Conservation (phyloP, 2,329 filamentous ascomycete species). For the Aspergillus phoenicis region DNA sequence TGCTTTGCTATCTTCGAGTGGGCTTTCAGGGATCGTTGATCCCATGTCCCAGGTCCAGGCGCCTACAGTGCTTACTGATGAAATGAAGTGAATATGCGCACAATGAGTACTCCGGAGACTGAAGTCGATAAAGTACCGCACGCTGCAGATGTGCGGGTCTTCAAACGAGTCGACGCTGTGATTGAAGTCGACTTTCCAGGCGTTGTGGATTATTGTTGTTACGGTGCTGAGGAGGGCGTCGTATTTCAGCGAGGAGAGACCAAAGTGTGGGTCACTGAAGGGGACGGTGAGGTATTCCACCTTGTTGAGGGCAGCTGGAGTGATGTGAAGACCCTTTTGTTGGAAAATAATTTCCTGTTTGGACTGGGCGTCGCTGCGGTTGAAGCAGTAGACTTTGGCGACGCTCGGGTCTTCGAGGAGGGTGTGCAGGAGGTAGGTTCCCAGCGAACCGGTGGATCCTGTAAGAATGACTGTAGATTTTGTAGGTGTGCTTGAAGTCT, state of each 20-base stretch:
- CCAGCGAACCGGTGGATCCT: not conserved
- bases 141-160: slow-evolving; percentile 32
- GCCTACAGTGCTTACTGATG: slow-evolving; percentile 29
- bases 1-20: not conserved
- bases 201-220: slow-evolving; percentile 39
- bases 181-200: slow-evolving; percentile 44
- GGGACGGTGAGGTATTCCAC: not conserved
- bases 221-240: slow-evolving; percentile 23
- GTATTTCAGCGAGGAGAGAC: slow-evolving; percentile 21
- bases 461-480: not conserved
- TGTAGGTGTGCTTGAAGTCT: not conserved
- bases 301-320: not conserved
- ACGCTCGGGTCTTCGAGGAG: not conserved
- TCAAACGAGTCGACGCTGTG: slow-evolving; percentile 33
- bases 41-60: slow-evolving; percentile 15
- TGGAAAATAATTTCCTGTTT: not conserved
- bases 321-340: not conserved
- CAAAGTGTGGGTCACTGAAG: not conserved
- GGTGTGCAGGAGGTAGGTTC: not conserved
- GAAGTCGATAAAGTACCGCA: slow-evolving; percentile 32
- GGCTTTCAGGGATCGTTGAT: not conserved
- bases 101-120: slow-evolving; percentile 18
- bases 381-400: not conserved
- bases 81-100: slow-evolving; percentile 32
- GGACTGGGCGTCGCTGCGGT: not conserved